These are phyloP conservation scores for Pinus tabuliformis DNA, from an alignment of 75 land plant genomes.

Conservation along the genomic window DNA sequence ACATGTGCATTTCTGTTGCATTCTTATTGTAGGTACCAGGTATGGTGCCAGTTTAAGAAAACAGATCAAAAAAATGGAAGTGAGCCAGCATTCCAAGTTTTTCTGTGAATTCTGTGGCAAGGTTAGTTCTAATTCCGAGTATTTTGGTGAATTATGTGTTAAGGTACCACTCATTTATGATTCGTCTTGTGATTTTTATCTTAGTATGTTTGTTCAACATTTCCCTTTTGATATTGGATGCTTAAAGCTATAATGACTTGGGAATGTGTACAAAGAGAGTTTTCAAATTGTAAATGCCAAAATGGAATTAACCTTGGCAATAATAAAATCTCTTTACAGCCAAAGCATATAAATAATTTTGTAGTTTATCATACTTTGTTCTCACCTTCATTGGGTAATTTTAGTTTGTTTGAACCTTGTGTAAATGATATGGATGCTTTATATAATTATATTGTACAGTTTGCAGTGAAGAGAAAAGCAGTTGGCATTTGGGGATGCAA, in stretches of 20 bases:
- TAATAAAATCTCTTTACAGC: too few species aligned
- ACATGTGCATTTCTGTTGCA: neutral
- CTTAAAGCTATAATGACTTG: too few species aligned
- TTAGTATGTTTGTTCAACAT: too few species aligned
- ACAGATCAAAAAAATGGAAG: conserved; percentile 89
- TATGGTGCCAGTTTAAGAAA: conserved; percentile 90
- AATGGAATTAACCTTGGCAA: too few species aligned
- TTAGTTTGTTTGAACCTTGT: neutral
- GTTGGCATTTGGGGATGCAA: conserved; percentile 95
- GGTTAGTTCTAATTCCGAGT: conserved; percentile 51
- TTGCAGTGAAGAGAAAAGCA: conserved; percentile 84
- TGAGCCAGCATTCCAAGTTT: conserved; percentile 77
- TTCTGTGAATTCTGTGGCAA: conserved; percentile 89
- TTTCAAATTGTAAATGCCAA: too few species aligned
- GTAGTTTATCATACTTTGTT: too few species aligned
- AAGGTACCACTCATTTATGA: conserved; percentile 32
- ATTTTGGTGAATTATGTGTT: conserved; percentile 82
- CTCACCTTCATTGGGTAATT: too few species aligned
- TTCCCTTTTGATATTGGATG: too few species aligned
- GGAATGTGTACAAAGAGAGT: too few species aligned
- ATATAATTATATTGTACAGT: conserved; percentile 33
- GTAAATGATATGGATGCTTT: neutral
- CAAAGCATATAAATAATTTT: too few species aligned
- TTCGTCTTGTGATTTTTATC: too few species aligned
- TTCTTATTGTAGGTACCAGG: conserved; percentile 54